These are phyloP conservation scores for Curvularia eragrostidis DNA, from an alignment of 2,329 filamentous ascomycete genomes.

Conservation along the genomic window DNA sequence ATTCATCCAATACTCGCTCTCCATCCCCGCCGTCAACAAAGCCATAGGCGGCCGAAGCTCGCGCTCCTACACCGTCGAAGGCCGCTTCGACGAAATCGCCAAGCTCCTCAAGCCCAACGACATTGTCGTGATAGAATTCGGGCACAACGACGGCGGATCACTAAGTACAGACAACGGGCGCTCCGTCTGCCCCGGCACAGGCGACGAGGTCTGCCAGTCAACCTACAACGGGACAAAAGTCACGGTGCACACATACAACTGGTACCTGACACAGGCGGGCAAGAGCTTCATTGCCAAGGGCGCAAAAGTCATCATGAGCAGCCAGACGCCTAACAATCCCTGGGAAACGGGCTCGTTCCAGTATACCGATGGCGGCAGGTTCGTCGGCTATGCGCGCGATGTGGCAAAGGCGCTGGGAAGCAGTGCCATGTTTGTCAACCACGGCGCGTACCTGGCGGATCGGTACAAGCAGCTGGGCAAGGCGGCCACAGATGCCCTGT, in stretches of 20 bases:
- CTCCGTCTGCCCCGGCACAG: conserved; percentile 64
- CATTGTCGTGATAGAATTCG: conserved; percentile 74
- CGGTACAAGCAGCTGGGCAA: conserved; percentile 60
- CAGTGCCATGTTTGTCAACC: conserved; percentile 61
- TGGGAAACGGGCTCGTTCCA: conserved; percentile 64
- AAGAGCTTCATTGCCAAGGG: conserved; percentile 62
- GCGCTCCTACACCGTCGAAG: conserved; percentile 70
- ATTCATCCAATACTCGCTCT: conserved; percentile 62
- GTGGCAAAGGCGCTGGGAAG: conserved; percentile 56
- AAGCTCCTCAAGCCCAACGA: conserved; percentile 63
- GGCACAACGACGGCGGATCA: conserved; percentile 73
- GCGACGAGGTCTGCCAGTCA: conserved; percentile 61
- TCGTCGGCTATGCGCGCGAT: conserved; percentile 62
- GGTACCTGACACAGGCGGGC: conserved; percentile 66
- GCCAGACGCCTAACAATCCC: conserved; percentile 67
- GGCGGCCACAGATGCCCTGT: conserved; percentile 60
- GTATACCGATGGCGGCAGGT: conserved; percentile 57
- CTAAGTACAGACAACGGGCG: conserved; percentile 66
- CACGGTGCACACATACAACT: conserved; percentile 66
- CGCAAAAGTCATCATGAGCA: conserved; percentile 64
- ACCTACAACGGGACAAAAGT: conserved; percentile 60
- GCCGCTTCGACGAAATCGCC: conserved; percentile 66
- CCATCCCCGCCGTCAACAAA: conserved; percentile 64
- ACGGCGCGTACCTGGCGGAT: conserved; percentile 64
- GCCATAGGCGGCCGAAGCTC: conserved; percentile 71